These are phyloP conservation scores for Auriscalpium orientale DNA, from an alignment of 768 basidiomycete species.

Conservation along the genomic window DNA sequence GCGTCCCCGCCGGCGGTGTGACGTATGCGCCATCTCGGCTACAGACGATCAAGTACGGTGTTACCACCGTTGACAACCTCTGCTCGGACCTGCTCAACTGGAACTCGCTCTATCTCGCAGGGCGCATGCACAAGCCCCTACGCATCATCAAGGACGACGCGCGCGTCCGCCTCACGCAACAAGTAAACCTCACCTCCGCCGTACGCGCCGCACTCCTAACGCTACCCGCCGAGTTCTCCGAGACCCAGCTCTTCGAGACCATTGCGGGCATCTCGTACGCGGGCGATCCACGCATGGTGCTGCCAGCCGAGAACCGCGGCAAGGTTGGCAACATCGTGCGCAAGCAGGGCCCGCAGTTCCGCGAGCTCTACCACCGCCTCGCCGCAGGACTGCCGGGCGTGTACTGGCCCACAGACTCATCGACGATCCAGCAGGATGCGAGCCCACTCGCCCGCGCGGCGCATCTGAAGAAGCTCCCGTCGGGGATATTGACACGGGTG, in stretches of 20 bases:
- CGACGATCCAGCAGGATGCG: slow-evolving; percentile 67
- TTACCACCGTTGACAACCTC: slow-evolving; percentile 85
- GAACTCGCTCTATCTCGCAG: slow-evolving; percentile 88
- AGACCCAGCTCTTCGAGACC: slow-evolving; percentile 74
- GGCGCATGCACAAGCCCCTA: slow-evolving; percentile 95
- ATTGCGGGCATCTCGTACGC: slow-evolving; percentile 82
- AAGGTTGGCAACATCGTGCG: slow-evolving; percentile 94
- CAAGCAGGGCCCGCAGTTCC: slow-evolving; percentile 76
- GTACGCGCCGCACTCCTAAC: slow-evolving; percentile 85
- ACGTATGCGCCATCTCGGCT: background rate
- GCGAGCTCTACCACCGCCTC: slow-evolving; percentile 76
- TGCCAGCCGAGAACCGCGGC: slow-evolving; percentile 88
- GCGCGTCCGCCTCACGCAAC: slow-evolving; percentile 83
- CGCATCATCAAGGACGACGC: slow-evolving; percentile 91
- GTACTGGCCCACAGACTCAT: slow-evolving; percentile 50
- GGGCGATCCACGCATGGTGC: slow-evolving; percentile 90
- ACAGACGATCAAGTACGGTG: slow-evolving; percentile 93
- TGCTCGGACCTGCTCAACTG: slow-evolving; percentile 89
- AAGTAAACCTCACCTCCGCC: slow-evolving; percentile 89
- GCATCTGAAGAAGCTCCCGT: slow-evolving; percentile 75
- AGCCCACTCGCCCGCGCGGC: slow-evolving; percentile 58
- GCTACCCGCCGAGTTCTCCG: slow-evolving; percentile 75
- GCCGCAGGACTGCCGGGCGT: slow-evolving; percentile 76
- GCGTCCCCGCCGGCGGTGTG: background rate
- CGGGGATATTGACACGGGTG: slow-evolving; percentile 51